A percentile compares a stretch with the other conserved stretches of the same genome.
These are phyloP conservation scores for Mycena rebaudengoi DNA, from an alignment of 768 basidiomycete genomes.

Conservation along the genomic window DNA sequence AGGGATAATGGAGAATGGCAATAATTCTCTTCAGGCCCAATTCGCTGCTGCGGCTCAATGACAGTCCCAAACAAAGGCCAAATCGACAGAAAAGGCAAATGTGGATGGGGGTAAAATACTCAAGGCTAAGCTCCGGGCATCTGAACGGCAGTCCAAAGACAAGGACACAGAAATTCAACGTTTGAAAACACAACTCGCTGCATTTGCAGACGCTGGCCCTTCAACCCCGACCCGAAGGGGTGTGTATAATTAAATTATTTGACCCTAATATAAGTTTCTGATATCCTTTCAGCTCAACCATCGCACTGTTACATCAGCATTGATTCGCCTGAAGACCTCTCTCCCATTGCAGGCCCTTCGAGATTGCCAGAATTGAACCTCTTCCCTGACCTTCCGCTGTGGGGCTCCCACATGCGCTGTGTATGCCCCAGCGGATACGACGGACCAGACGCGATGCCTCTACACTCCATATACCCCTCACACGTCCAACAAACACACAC, in stretches of 20 bases:
- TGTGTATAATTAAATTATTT: neutral
- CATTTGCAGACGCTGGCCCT: neutral
- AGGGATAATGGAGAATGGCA: constrained; percentile 1
- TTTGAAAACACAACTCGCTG: neutral
- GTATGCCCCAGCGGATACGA: no score
- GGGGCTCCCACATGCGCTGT: no score
- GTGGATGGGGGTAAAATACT: neutral
- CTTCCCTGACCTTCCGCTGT: neutral
- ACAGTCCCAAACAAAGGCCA: neutral
- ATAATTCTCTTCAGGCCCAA: neutral
- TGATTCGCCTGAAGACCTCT: neutral
- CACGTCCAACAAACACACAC: no score
- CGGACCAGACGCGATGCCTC: no score
- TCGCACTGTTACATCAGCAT: neutral
- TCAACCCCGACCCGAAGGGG: neutral
- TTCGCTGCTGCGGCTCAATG: neutral
- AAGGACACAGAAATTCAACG: neutral
- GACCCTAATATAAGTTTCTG: neutral
- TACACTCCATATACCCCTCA: no score
- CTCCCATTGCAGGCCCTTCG: neutral
- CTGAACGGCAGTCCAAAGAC: neutral
- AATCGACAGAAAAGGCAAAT: neutral
- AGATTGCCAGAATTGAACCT: neutral
- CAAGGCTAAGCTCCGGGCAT: neutral
- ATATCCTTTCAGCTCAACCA: neutral